Evolutionary conservation across 768 basidiomycete species (phyloP), one percentile per base, ranked within the genome.

Genomic region (Cantharellus anzutake): DNA sequence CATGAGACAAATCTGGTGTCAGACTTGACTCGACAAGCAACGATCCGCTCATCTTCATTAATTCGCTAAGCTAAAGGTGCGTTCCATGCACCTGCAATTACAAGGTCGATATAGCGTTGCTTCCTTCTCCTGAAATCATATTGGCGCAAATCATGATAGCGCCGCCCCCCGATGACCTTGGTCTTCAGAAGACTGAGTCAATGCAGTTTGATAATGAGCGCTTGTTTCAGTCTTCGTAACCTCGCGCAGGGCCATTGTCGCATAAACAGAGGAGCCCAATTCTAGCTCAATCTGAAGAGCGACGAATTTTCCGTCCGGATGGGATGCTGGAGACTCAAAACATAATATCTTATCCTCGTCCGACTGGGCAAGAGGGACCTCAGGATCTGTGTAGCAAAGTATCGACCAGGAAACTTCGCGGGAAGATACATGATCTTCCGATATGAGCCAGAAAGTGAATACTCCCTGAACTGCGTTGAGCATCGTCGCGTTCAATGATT

Each of bases 201-300:
- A 75, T 64, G 73, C 73, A n/a, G 77, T 85, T 68, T 96, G 93
- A 72, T 82, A 83, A 66, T 91, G 90, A 44, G 90, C 84, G 68
- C 89, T 91, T 20, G 93, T 97, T 67, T 97, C 92, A 41, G 85
- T 88, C 73, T 94, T 98, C 11, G 92, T 91, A 51, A 96, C 80
- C 71, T 96, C 91, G 48, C 91, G 80, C 64, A 99, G 70, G 2
- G 93, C 94, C 96, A 99, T 99, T 2, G 96, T 99, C 2, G 96
- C 96, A 70, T 97, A 99, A 3, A 90, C 84, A 0, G 90, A 86
- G 4, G 90, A 89, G 11, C 87, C 90, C 14, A 99, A 78, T n/a
- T 77, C 80, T 59, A 97, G 71, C 42, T 82, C 73, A 62, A 99
- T 80, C 67, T 93, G 92, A 41, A 99, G 72, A 3, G 94, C 93